Conservation (phyloP, 2,329 filamentous ascomycete species). For the Colletotrichum orbiculare region DNA sequence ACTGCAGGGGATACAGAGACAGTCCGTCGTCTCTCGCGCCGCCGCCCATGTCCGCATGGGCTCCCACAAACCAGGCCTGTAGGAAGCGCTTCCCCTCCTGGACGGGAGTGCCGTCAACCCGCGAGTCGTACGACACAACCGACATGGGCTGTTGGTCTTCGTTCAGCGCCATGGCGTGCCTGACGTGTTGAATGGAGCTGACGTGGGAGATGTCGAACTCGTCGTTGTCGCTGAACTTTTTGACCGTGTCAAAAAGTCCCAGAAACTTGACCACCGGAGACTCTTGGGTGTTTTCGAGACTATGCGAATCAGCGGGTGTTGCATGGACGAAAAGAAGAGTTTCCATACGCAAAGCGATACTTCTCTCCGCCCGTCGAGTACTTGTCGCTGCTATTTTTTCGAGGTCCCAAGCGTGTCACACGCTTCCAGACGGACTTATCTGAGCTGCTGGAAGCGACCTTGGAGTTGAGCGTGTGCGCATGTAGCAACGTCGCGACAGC, state of each 20-base stretch:
- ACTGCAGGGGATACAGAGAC: slow-evolving; percentile 54
- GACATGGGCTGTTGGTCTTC: slow-evolving; percentile 45
- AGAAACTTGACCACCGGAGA: slow-evolving; percentile 49
- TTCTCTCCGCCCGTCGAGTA: not conserved
- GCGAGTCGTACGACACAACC: not conserved
- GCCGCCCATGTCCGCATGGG: slow-evolving; percentile 51
- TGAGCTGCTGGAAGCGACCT: not conserved
- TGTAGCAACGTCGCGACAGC: slow-evolving; percentile 51
- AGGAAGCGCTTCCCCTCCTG: slow-evolving; percentile 42
- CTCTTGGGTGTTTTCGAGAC: slow-evolving; percentile 32
- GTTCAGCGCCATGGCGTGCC: slow-evolving; percentile 52
- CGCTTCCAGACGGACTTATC: slow-evolving; percentile 15
- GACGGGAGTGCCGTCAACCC: slow-evolving; percentile 36
- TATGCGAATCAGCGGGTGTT: not conserved
- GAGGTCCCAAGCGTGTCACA: not conserved
- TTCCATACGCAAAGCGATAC: not conserved
- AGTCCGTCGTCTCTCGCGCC: slow-evolving; percentile 49
- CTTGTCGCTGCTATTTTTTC: not conserved
- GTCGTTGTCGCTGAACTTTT: slow-evolving; percentile 40
- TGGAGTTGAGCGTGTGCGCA: not conserved
- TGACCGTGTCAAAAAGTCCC: slow-evolving; percentile 51
- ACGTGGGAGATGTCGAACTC: slow-evolving; percentile 46
- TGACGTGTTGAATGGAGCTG: slow-evolving; percentile 46
- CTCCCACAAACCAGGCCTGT: slow-evolving; percentile 54
- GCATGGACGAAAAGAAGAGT: not conserved